These are phyloP conservation scores for Tulasnella calospora DNA, from an alignment of 768 basidiomycete genomes.

Conservation along the genomic window DNA sequence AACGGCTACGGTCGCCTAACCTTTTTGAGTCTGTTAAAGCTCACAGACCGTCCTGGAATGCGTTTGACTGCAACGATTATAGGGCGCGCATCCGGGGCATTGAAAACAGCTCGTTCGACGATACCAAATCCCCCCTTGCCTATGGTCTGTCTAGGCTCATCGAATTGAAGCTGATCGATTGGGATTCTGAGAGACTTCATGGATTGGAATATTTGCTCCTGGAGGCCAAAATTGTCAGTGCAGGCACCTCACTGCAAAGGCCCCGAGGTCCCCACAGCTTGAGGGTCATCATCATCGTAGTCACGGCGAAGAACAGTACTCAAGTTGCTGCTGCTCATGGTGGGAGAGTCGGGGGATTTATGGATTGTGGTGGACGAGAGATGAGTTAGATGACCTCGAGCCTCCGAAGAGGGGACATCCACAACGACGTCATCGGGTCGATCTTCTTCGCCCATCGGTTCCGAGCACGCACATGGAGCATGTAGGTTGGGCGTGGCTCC, in stretches of 20 bases:
- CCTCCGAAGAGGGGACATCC: not conserved
- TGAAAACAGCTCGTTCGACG: not conserved
- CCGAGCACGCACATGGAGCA: not conserved
- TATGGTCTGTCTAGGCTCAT: not conserved
- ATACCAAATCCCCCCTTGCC: not conserved
- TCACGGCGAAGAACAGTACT: not conserved
- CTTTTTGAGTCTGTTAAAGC: not conserved
- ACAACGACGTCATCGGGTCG: not conserved
- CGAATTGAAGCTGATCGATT: not conserved
- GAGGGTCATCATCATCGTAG: not conserved
- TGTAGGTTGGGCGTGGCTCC: not conserved
- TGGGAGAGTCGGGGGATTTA: not conserved
- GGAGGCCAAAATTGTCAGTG: not conserved
- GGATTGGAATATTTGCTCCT: not conserved
- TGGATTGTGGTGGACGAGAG: not conserved
- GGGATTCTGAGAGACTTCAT: not conserved
- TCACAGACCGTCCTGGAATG: not conserved
- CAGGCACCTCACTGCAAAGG: not conserved
- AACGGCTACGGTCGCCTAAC: not conserved
- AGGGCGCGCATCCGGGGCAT: not conserved
- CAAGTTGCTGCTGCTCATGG: not conserved
- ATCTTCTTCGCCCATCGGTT: not conserved
- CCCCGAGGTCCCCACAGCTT: not conserved
- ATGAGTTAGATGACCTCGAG: not conserved
- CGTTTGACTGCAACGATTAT: not conserved